Percentiles rank a stretch among this genome's conserved stretches.
Conservation (phyloP, 2,329 filamentous ascomycete species). For the Colletotrichum orbiculare region DNA sequence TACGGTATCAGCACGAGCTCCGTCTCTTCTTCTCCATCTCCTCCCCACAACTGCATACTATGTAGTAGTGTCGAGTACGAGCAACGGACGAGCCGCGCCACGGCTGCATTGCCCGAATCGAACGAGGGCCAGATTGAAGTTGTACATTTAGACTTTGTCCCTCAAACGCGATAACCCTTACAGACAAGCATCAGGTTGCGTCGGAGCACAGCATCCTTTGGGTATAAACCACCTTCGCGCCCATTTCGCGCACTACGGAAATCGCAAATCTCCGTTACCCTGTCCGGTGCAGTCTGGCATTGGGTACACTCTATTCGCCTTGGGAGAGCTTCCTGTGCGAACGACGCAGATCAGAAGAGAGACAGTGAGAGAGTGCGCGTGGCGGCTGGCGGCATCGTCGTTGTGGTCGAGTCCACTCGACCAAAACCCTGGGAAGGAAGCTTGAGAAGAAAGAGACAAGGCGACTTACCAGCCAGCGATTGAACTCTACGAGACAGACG, state of each 20-base stretch:
- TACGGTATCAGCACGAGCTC: too few relatives aligned
- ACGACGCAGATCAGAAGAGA: not conserved
- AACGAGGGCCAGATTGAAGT: conserved; percentile 9
- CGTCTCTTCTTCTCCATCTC: not conserved
- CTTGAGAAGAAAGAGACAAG: too few relatives aligned
- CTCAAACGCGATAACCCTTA: conserved; percentile 18
- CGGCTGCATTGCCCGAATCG: conserved; percentile 2
- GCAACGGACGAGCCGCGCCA: not conserved
- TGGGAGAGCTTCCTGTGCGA: not conserved
- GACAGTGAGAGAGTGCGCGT: not conserved
- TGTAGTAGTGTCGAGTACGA: not conserved
- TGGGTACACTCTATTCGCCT: not conserved
- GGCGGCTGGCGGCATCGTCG: too few relatives aligned
- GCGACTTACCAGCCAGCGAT: too few relatives aligned
- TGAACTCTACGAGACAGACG: too few relatives aligned
- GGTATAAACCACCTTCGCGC: conserved; percentile 24
- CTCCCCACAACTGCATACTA: not conserved
- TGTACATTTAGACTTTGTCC: conserved; percentile 30
- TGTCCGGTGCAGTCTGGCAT: conserved; percentile 1
- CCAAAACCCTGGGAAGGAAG: too few relatives aligned
- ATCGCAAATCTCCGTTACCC: conserved; percentile 18
- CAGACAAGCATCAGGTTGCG: conserved; percentile 24
- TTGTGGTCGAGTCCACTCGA: too few relatives aligned
- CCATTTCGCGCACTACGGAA: conserved; percentile 20
- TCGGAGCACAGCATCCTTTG: conserved; percentile 7